Percentiles rank a stretch among this genome's conserved stretches.
These are phyloP conservation scores for Fusarium anthophilum DNA, from an alignment of 2,329 filamentous ascomycete genomes.

Conservation along the genomic window DNA sequence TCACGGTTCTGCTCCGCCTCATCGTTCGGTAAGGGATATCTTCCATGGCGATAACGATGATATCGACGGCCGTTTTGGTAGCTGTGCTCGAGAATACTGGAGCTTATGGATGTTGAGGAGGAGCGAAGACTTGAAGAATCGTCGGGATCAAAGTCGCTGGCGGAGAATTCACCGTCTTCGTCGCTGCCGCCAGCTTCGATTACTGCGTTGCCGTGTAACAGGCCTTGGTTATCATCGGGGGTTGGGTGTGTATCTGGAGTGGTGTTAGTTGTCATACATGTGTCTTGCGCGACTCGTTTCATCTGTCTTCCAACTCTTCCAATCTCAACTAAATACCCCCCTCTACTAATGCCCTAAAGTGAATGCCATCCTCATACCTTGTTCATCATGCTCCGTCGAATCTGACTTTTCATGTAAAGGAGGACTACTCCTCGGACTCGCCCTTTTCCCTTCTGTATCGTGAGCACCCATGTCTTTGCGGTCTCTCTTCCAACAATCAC, in stretches of 20 bases:
- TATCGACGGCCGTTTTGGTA: conserved; percentile 50
- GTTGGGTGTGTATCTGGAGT: neutral
- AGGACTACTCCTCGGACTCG: conserved; percentile 9
- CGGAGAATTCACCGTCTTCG: conserved; percentile 49
- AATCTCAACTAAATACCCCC: neutral
- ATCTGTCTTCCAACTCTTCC: neutral
- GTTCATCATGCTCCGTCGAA: neutral
- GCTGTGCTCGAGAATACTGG: conserved; percentile 48
- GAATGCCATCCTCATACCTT: conserved; percentile 8
- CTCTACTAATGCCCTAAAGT: neutral
- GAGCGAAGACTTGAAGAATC: conserved; percentile 44
- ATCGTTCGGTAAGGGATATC: conserved; percentile 55
- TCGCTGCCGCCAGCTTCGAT: conserved; percentile 48
- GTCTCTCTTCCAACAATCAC: neutral
- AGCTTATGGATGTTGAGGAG: conserved; percentile 44
- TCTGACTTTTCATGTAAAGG: neutral
- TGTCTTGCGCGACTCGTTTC: neutral
- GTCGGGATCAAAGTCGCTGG: conserved; percentile 45
- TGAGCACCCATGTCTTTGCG: conserved; percentile 3
- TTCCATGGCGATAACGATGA: conserved; percentile 50
- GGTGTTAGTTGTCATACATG: neutral
- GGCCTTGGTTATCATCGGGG: conserved; percentile 25
- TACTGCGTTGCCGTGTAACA: conserved; percentile 42
- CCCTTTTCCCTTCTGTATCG: neutral
- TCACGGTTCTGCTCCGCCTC: conserved; percentile 54